Evolutionary conservation across 148 eudicot species (phyloP).

Genomic region (Heliamphora exappendiculata): DNA sequence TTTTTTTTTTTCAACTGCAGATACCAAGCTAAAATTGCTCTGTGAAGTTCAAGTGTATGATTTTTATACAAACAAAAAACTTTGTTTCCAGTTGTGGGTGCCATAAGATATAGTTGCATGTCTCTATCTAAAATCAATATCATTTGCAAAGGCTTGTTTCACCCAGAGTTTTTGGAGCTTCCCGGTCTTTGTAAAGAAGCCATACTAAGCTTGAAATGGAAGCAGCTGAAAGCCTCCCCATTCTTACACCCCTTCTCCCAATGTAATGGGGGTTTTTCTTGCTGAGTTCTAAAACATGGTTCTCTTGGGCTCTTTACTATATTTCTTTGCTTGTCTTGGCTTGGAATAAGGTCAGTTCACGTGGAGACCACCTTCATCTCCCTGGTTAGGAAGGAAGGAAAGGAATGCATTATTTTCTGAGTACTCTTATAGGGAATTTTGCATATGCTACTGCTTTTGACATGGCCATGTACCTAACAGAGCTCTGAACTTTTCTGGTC

Average conservation of each 20-base stretch:
- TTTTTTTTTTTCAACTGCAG: neutral
- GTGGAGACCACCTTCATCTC: neutral
- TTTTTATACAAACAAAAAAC: neutral
- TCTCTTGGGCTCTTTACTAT: neutral
- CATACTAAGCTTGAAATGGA: neutral
- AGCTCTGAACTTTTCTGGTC: too few species aligned
- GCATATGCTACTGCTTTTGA: too few species aligned
- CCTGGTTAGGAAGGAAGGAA: neutral
- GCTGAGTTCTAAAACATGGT: neutral
- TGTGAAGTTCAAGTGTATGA: neutral
- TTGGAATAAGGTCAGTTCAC: too few species aligned
- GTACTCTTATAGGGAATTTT: neutral
- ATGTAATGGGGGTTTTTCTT: neutral
- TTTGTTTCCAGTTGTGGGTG: neutral
- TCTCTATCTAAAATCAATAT: too few species aligned
- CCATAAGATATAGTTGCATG: neutral
- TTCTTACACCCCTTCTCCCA: neutral
- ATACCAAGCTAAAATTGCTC: neutral
- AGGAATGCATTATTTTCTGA: neutral
- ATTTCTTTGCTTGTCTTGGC: neutral
- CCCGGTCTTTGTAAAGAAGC: neutral
- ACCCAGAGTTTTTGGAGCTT: neutral
- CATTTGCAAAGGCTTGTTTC: neutral
- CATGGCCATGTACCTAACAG: too few species aligned
- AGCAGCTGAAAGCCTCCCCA: neutral